phyloP scores from a whole-genome alignment of 2,329 filamentous ascomycete species.

The Penicillium sp. region DNA sequence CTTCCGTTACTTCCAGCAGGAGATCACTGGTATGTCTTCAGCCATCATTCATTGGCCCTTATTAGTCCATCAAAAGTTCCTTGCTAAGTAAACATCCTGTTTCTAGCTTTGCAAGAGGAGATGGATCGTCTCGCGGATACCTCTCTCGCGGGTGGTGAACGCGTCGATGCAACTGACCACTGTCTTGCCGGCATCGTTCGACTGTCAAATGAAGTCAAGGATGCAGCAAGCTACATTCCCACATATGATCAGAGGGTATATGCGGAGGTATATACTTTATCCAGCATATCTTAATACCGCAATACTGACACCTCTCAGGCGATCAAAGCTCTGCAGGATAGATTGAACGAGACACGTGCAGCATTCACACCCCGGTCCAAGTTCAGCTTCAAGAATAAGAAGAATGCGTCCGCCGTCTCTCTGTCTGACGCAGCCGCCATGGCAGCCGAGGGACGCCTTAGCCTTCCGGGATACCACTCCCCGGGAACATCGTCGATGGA shows the following conservation, averaged over 20 bases:
- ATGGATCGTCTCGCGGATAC: constrained; percentile 65
- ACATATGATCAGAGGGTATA: constrained; percentile 88
- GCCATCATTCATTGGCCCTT: constrained; percentile 13
- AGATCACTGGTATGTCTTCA: constrained; percentile 59
- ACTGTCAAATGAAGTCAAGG: constrained; percentile 78
- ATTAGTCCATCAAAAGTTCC: not conserved
- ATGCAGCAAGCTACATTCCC: constrained; percentile 76
- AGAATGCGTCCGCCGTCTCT: constrained; percentile 54
- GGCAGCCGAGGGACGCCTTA: constrained; percentile 47
- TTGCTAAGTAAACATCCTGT: constrained; percentile 22
- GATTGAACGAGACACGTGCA: constrained; percentile 66
- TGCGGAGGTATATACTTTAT: constrained; percentile 57
- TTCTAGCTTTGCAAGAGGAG: constrained; percentile 67
- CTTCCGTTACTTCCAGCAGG: constrained; percentile 76
- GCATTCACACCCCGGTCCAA: constrained; percentile 70
- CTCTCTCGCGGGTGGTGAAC: constrained; percentile 65
- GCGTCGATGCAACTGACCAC: constrained; percentile 74
- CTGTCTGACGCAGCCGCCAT: constrained; percentile 55
- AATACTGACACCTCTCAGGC: constrained; percentile 49
- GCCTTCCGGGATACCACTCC: constrained; percentile 43
- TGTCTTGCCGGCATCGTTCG: constrained; percentile 74
- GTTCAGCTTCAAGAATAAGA: constrained; percentile 73
- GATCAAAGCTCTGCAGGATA: constrained; percentile 76
- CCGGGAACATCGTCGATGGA: constrained; percentile 42
- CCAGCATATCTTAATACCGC: not conserved